A percentile compares a stretch with the other conserved stretches of the same genome.
These are phyloP conservation scores for Colletotrichum neosansevieriae DNA, from an alignment of 2,329 filamentous ascomycete species.

Conservation along the genomic window DNA sequence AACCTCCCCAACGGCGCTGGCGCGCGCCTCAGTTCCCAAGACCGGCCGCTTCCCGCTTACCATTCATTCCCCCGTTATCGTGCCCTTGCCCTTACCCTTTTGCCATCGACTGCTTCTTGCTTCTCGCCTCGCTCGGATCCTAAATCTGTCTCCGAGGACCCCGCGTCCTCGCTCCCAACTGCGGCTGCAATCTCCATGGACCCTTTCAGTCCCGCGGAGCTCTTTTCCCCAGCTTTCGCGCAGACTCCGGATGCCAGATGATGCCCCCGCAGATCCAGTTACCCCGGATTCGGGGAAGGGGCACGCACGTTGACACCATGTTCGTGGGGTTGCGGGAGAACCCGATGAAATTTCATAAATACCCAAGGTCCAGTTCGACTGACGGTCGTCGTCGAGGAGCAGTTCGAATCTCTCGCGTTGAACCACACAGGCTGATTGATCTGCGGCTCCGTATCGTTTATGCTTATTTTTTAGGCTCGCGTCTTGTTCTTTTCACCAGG, in stretches of 20 bases:
- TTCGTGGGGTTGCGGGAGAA: slow-evolving; percentile 7
- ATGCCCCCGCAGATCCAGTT: slow-evolving; percentile 27
- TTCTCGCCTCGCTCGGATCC: not conserved
- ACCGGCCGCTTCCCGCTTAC: not conserved
- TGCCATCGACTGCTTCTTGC: slow-evolving; percentile 16
- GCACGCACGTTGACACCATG: not conserved
- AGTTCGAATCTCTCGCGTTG: not conserved
- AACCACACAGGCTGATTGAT: not conserved
- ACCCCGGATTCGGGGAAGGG: slow-evolving; percentile 28
- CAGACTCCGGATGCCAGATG: slow-evolving; percentile 28
- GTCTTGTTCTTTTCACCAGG: not conserved
- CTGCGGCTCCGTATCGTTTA: slow-evolving; percentile 12
- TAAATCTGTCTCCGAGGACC: slow-evolving; percentile 28
- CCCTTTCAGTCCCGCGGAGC: not conserved
- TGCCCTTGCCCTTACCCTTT: slow-evolving; percentile 18
- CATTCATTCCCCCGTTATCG: not conserved
- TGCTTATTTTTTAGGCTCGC: slow-evolving; percentile 27
- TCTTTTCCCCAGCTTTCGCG: slow-evolving; percentile 16
- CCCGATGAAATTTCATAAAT: slow-evolving; percentile 27
- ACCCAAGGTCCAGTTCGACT: slow-evolving; percentile 22
- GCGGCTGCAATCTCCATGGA: slow-evolving; percentile 4
- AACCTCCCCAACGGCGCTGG: slow-evolving; percentile 4
- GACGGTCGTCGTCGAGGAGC: not conserved
- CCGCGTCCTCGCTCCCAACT: slow-evolving; percentile 6
- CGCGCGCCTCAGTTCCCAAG: not conserved